Percentiles rank a stretch among this genome's conserved stretches.
Evolutionary conservation across 2,329 filamentous ascomycete genomes (phyloP).

Genomic region (Diaporthe velutina): DNA sequence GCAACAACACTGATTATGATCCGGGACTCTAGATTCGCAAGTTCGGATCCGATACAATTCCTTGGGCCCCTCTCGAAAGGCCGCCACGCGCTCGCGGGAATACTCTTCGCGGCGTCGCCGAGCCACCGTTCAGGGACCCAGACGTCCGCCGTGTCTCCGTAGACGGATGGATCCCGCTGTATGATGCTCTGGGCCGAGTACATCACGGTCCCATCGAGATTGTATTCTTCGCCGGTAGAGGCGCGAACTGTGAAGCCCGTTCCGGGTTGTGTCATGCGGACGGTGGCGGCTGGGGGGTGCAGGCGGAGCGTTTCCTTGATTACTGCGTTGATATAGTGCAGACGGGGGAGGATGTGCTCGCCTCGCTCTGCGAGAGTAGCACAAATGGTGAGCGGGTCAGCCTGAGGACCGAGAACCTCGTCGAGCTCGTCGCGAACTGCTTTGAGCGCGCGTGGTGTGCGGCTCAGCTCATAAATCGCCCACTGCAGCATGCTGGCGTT

Average conservation of each 20-base stretch:
- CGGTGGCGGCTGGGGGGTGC: constrained; percentile 48
- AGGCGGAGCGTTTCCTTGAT: constrained; percentile 42
- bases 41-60: constrained; percentile 67
- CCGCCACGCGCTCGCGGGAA: constrained; percentile 59
- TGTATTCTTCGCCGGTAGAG: constrained; percentile 45
- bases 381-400: not conserved
- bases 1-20: constrained; percentile 49
- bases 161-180: constrained; percentile 51
- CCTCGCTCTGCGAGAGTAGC: constrained; percentile 43
- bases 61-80: constrained; percentile 65
- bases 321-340: constrained; percentile 41
- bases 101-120: constrained; percentile 42
- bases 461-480: constrained; percentile 52
- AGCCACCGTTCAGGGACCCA: constrained; percentile 58
- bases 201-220: constrained; percentile 51
- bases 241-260: constrained; percentile 48
- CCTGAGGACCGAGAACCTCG: constrained; percentile 47
- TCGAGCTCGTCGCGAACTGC: constrained; percentile 52
- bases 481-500: constrained; percentile 52
- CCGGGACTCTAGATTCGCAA: constrained; percentile 56
- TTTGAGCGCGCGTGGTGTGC: constrained; percentile 46
- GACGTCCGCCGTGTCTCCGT: constrained; percentile 50
- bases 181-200: constrained; percentile 51
- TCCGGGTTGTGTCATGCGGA: constrained; percentile 45
- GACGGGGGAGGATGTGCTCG: constrained; percentile 28